Conservation (phyloP, 2,329 filamentous ascomycete genomes). For the Fusarium sororula region DNA sequence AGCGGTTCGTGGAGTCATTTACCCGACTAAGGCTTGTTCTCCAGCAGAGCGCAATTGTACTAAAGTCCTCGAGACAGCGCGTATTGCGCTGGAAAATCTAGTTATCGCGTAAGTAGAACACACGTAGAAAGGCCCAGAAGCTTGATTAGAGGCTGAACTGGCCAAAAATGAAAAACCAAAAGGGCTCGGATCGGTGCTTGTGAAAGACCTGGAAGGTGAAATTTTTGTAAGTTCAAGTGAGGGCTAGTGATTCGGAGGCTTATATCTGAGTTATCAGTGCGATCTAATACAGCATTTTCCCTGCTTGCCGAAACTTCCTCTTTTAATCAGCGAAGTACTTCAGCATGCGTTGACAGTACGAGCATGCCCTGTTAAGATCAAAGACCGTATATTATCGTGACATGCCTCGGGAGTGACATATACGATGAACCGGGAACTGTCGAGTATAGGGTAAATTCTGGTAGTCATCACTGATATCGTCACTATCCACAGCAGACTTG, state of each 20-base stretch:
- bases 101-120: constrained; percentile 57
- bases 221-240: background rate
- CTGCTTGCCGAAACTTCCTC: background rate
- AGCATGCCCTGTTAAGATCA: background rate
- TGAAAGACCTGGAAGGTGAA: background rate
- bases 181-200: too few relatives aligned
- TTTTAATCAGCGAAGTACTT: background rate
- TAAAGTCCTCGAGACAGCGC: constrained; percentile 63
- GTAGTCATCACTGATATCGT: background rate
- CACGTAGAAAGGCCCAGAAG: background rate
- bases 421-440: too few relatives aligned
- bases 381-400: background rate
- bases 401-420: background rate
- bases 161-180: background rate
- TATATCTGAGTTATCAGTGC: background rate
- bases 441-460: background rate
- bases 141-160: background rate
- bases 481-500: background rate
- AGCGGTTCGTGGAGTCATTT: constrained; percentile 40
- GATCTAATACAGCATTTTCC: background rate
- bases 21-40: constrained; percentile 40
- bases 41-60: constrained; percentile 55
- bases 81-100: constrained; percentile 61
- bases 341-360: background rate
- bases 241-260: background rate